Evolutionary conservation across 129 eudicot species (phyloP).

Genomic region (Flaveria bidentis): DNA sequence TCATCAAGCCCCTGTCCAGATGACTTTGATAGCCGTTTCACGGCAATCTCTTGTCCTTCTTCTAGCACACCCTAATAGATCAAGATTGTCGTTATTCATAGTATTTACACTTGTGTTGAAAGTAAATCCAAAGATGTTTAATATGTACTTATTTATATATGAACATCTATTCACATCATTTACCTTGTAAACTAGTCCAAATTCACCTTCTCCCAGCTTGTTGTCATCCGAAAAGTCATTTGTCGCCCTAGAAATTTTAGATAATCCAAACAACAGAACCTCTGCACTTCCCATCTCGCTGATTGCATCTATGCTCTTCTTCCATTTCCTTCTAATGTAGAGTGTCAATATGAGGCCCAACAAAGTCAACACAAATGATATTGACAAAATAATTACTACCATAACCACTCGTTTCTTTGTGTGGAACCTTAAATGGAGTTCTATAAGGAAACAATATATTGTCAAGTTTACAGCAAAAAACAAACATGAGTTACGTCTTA

Average conservation of each 20-base stretch:
- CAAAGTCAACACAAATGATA: conserved; percentile 12
- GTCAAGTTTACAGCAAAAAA: neutral
- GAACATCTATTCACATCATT: neutral
- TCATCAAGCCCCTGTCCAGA: conserved; percentile 62
- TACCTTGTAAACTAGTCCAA: conserved; percentile 31
- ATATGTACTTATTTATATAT: neutral
- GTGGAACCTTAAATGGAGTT: neutral
- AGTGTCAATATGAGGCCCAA: conserved; percentile 31
- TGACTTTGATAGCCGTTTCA: conserved; percentile 53
- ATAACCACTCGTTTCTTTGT: conserved; percentile 25
- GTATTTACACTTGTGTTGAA: neutral
- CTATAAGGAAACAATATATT: conserved; percentile 5
- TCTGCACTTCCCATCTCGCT: conserved; percentile 12
- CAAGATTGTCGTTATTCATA: conserved; percentile 8
- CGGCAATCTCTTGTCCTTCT: conserved; percentile 68
- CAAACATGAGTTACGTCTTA: neutral
- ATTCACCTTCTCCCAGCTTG: conserved; percentile 45
- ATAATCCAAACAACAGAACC: conserved; percentile 24
- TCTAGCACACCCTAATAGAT: conserved; percentile 43
- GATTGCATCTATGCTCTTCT: neutral
- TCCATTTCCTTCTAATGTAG: conserved; percentile 25
- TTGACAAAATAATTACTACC: conserved; percentile 13
- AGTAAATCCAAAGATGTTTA: neutral
- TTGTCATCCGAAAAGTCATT: conserved; percentile 25
- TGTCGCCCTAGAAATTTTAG: conserved; percentile 30